Base-by-base conservation (phyloP, 2,329 filamentous ascomycete species). In the Fusarium sublunatum region DNA sequence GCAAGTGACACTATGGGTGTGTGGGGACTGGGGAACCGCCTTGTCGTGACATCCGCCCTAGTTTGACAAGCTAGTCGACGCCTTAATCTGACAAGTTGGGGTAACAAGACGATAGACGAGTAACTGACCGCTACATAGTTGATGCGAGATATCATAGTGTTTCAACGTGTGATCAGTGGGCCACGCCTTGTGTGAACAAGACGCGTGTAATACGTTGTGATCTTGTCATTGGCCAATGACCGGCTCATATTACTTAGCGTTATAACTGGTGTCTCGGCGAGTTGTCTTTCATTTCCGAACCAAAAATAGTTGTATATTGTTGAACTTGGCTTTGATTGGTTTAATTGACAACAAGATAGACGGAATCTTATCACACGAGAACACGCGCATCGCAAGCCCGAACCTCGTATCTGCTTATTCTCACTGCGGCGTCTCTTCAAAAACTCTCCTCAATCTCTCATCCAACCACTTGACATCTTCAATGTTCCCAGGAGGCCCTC, bases 401-500 rank as follows among this genome's bases (percentile, higher is more conserved):
- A 34, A 36, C 34, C 2, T 19, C 19, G 19, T 24, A 15, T 35
- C 31, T 45, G 44, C 29, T 38, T 11, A 36, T 29, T 24, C 35
- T 24, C 31, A 29, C 10, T 4, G 34, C 2, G 58, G 53, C 10
- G 53, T 41, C 7, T 64, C 48, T 8, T 53, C 39, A 48, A 71
- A 70, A 3, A 70, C 6, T 22, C 55, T 67, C 3, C 35, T 32
- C n/a, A 71, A 10, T 7, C 60, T 53, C 38, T 85, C 78, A 70
- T 93, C 88, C 38, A 93, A 77, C 89, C 90, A 93, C 68, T 85
- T 84, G 3, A 89, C 83, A 73, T 93, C 91, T 29, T 89, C 86
- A 55, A 83, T 84, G 64, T 84, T 90, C n/a, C 88, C 82, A 0
- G 90, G 90, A 5, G 90, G 90, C 2, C 90, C 90, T 11, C 86